Percentiles rank a stretch among this genome's conserved stretches.
Conservation (phyloP, 345 rosid genomes). For the Psidium friedrichsthalianum region DNA sequence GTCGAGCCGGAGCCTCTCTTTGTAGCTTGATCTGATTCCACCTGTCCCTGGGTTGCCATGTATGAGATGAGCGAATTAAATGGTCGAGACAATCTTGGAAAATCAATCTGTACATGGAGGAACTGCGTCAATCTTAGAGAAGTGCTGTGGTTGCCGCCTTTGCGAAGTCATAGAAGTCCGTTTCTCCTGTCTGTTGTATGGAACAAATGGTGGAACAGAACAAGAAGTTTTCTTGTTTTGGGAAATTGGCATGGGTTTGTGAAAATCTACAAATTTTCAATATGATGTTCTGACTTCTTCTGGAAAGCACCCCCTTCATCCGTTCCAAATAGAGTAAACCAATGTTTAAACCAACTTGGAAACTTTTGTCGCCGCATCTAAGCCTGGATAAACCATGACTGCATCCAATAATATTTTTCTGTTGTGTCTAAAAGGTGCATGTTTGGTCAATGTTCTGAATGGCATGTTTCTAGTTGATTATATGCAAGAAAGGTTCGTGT, state of each 20-base stretch:
- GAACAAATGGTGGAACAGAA: not conserved
- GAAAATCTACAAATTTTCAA: not conserved
- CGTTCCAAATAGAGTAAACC: not conserved
- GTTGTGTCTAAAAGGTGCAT: not conserved
- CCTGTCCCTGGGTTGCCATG: not conserved
- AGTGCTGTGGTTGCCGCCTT: not conserved
- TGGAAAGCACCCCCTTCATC: not conserved
- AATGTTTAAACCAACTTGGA: too few species aligned
- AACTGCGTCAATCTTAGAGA: not conserved
- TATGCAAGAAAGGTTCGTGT: too few species aligned
- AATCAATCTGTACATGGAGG: not conserved
- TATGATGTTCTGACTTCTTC: not conserved
- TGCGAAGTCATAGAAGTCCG: not conserved
- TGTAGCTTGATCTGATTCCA: constrained; percentile 21
- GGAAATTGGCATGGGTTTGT: not conserved
- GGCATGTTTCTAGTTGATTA: not conserved
- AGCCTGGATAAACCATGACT: not conserved
- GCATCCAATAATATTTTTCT: not conserved
- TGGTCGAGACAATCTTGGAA: not conserved
- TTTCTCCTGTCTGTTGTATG: not conserved
- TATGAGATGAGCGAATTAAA: not conserved
- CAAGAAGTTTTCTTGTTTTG: not conserved
- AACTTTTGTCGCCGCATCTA: not conserved
- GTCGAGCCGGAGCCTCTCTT: constrained; percentile 70
- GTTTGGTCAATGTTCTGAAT: not conserved